These are phyloP conservation scores for Sporisorium sorghi DNA, from an alignment of 1,284 basidiomycete species.

Conservation along the genomic window DNA sequence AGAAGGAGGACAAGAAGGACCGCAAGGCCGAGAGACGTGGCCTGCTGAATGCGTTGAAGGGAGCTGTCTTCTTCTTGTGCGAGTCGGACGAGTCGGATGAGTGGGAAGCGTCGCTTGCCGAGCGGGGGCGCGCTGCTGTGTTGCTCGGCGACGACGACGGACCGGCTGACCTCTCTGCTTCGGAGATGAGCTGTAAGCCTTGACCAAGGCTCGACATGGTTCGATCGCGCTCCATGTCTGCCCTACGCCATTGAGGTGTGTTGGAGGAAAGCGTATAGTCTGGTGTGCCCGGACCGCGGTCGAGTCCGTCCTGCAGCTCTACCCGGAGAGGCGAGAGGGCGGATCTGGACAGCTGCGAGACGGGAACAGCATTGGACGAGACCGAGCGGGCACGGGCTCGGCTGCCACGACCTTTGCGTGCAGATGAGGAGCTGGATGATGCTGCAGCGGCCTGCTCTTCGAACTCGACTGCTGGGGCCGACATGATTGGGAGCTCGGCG, in stretches of 20 bases:
- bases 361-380: slow-evolving; percentile 40
- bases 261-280: slow-evolving; percentile 46
- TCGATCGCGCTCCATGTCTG: slow-evolving; percentile 29
- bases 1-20: slow-evolving; percentile 55
- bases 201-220: slow-evolving; percentile 50
- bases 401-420: slow-evolving; percentile 27
- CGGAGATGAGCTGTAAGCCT: slow-evolving; percentile 44
- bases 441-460: slow-evolving; percentile 13
- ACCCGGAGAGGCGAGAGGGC: slow-evolving; percentile 21
- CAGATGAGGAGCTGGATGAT: slow-evolving; percentile 28
- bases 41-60: slow-evolving; percentile 10
- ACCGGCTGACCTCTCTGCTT: slow-evolving; percentile 23
- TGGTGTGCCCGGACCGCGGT: slow-evolving; percentile 54
- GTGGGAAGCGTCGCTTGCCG: slow-evolving; percentile 26
- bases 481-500: background rate
- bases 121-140: slow-evolving; percentile 27
- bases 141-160: slow-evolving; percentile 14
- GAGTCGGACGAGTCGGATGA: slow-evolving; percentile 29
- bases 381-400: slow-evolving; percentile 45
- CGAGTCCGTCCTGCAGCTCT: slow-evolving; percentile 20
- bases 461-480: background rate
- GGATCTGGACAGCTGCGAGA: slow-evolving; percentile 29
- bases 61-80: slow-evolving; percentile 30
- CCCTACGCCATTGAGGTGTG: slow-evolving; percentile 42
- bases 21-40: slow-evolving; percentile 40